Percentiles rank a stretch among this genome's conserved stretches.
Evolutionary conservation across 805 yeast genomes (phyloP).

Genomic region (Ogataea kodamae): DNA sequence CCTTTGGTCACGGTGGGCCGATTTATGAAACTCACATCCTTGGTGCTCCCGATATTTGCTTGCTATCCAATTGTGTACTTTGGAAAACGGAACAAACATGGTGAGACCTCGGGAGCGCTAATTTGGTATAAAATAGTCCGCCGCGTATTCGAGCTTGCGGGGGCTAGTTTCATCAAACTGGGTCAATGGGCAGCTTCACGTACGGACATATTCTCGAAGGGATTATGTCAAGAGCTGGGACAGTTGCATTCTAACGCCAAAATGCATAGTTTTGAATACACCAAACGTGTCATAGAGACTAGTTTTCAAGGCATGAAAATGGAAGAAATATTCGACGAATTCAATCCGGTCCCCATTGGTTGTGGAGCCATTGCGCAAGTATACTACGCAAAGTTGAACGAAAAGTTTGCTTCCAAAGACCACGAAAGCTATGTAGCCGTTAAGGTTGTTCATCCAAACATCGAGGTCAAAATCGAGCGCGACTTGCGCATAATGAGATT

Average conservation of each 20-base stretch:
- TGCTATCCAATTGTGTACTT: slow-evolving; percentile 60
- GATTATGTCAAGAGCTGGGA: slow-evolving; percentile 72
- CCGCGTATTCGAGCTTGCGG: slow-evolving; percentile 73
- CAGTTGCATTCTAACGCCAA: slow-evolving; percentile 79
- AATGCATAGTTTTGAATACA: slow-evolving; percentile 61
- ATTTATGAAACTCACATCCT: slow-evolving; percentile 59
- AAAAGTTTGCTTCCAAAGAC: slow-evolving; percentile 34
- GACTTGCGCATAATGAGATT: slow-evolving; percentile 82
- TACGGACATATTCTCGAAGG: slow-evolving; percentile 83
- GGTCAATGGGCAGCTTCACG: slow-evolving; percentile 99
- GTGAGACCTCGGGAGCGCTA: slow-evolving; percentile 57
- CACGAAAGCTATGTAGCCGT: slow-evolving; percentile 71
- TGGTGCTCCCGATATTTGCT: slow-evolving; percentile 69
- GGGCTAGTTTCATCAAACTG: slow-evolving; percentile 85
- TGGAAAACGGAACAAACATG: slow-evolving; percentile 40
- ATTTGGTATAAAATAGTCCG: slow-evolving; percentile 70
- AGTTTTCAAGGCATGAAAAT: slow-evolving; percentile 54
- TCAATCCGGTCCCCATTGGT: slow-evolving; percentile 75
- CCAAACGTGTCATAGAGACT: slow-evolving; percentile 53
- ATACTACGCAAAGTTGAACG: slow-evolving; percentile 64
- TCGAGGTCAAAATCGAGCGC: slow-evolving; percentile 64
- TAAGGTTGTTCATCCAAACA: slow-evolving; percentile 89
- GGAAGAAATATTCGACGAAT: slow-evolving; percentile 78
- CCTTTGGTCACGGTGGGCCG: slow-evolving; percentile 68
- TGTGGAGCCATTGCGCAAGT: slow-evolving; percentile 99